Evolutionary conservation across 371 early-diverging fungal species (phyloP).

Genomic region (Mortierella sp.): DNA sequence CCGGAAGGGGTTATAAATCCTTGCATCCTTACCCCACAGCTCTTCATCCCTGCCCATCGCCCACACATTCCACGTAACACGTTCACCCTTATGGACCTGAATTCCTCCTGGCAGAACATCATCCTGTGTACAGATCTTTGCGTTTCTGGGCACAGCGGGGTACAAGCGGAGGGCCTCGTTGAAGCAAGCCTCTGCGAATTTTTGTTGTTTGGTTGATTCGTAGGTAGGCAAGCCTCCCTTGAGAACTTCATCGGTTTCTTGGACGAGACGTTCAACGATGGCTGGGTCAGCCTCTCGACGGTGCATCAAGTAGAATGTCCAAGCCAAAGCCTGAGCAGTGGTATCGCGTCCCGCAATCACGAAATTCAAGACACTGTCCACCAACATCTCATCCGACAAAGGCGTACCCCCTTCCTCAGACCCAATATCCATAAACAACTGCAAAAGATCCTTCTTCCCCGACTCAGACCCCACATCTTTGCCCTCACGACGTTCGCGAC

Average conservation of each 20-base stretch:
- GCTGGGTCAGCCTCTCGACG: slow-evolving; percentile 60
- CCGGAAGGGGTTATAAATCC: slow-evolving; percentile 67
- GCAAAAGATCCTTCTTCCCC: slow-evolving; percentile 65
- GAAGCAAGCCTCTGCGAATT: slow-evolving; percentile 71
- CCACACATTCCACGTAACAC: slow-evolving; percentile 66
- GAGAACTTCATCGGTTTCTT: slow-evolving; percentile 67
- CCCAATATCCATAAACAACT: slow-evolving; percentile 72
- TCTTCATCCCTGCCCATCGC: slow-evolving; percentile 65
- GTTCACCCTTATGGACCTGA: slow-evolving; percentile 68
- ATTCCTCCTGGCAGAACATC: slow-evolving; percentile 81
- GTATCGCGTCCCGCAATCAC: slow-evolving; percentile 63
- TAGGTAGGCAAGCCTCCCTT: slow-evolving; percentile 59
- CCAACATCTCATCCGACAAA: slow-evolving; percentile 67
- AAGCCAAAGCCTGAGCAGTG: slow-evolving; percentile 76
- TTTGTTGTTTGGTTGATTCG: slow-evolving; percentile 67
- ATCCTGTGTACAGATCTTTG: slow-evolving; percentile 76
- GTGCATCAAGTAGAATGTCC: slow-evolving; percentile 75
- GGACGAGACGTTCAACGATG: slow-evolving; percentile 63
- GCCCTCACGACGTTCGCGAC: slow-evolving; percentile 35
- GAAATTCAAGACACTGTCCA: slow-evolving; percentile 80
- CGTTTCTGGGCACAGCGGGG: slow-evolving; percentile 79
- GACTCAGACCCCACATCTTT: neutral
- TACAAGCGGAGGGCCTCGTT: slow-evolving; percentile 80
- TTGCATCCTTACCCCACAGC: slow-evolving; percentile 66
- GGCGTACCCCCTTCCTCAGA: slow-evolving; percentile 65